A percentile compares a stretch with the other conserved stretches of the same genome.
Conservation (phyloP, 371 early-diverging fungal genomes). For the Rhizopus arrhizus region DNA sequence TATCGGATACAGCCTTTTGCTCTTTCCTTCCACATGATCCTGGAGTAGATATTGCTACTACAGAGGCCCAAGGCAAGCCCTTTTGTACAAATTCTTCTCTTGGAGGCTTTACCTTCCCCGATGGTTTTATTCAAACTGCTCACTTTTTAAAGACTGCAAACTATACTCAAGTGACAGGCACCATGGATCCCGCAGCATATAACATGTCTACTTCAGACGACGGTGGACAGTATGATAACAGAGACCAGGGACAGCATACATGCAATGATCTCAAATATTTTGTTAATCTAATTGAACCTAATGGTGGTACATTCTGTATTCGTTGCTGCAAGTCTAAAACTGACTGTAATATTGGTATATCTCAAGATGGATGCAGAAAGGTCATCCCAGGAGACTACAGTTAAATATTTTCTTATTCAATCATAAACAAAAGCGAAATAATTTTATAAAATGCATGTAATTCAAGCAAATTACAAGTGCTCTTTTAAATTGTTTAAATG, state of each 20-base stretch:
- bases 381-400: constrained; percentile 29
- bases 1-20: constrained; percentile 41
- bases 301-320: constrained; percentile 39
- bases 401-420: neutral
- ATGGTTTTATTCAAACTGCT: constrained; percentile 50
- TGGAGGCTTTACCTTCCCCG: constrained; percentile 37
- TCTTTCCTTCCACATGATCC: constrained; percentile 43
- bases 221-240: constrained; percentile 58
- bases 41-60: constrained; percentile 42
- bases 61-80: constrained; percentile 41
- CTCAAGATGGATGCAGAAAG: constrained; percentile 22
- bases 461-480: too few species aligned
- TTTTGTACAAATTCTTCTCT: constrained; percentile 31
- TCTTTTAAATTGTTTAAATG: too few species aligned
- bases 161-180: constrained; percentile 56
- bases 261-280: constrained; percentile 44
- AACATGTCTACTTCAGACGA: constrained; percentile 42
- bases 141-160: constrained; percentile 34
- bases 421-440: too few species aligned
- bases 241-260: constrained; percentile 36
- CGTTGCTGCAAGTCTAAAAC: constrained; percentile 25
- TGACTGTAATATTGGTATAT: constrained; percentile 26
- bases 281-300: constrained; percentile 47
- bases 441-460: too few species aligned
- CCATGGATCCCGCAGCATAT: constrained; percentile 46